phyloP scores from a whole-genome alignment of 2,329 filamentous ascomycete genomes.

The Fusarium virguliforme region DNA sequence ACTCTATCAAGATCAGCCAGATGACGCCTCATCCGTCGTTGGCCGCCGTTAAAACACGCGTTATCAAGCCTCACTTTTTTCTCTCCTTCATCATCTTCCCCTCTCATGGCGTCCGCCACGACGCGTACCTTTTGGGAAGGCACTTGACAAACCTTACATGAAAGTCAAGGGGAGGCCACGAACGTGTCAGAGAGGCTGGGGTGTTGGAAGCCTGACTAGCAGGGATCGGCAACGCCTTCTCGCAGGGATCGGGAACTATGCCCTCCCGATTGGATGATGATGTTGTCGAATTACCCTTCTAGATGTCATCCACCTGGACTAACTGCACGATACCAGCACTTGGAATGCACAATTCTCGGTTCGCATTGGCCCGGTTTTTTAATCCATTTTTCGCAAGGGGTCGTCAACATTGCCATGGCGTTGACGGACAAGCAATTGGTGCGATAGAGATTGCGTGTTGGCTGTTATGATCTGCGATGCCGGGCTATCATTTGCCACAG shows the following conservation, averaged over 20 bases:
- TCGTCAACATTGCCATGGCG: slow-evolving; percentile 1
- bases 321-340: neutral
- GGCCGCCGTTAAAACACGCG: neutral
- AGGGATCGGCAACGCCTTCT: slow-evolving; percentile 25
- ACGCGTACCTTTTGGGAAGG: slow-evolving; percentile 23
- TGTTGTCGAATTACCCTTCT: slow-evolving; percentile 26
- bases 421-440: neutral
- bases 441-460: neutral
- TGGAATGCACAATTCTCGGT: slow-evolving; percentile 3
- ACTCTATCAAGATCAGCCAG: slow-evolving; percentile 10
- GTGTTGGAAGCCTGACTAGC: neutral
- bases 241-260: slow-evolving; percentile 32
- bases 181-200: neutral
- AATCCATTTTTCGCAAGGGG: neutral
- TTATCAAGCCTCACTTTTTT: neutral
- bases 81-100: neutral
- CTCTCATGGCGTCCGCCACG: slow-evolving; percentile 25
- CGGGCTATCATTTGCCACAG: neutral
- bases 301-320: slow-evolving; percentile 13
- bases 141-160: slow-evolving; percentile 33
- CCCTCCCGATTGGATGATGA: slow-evolving; percentile 27
- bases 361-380: neutral
- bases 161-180: slow-evolving; percentile 6
- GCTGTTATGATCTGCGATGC: neutral
- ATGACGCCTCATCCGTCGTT: slow-evolving; percentile 1